Evolutionary conservation across 2,329 filamentous ascomycete species (phyloP), one percentile per base, ranked within the genome.

Genomic region (Aspergillus ibericus): DNA sequence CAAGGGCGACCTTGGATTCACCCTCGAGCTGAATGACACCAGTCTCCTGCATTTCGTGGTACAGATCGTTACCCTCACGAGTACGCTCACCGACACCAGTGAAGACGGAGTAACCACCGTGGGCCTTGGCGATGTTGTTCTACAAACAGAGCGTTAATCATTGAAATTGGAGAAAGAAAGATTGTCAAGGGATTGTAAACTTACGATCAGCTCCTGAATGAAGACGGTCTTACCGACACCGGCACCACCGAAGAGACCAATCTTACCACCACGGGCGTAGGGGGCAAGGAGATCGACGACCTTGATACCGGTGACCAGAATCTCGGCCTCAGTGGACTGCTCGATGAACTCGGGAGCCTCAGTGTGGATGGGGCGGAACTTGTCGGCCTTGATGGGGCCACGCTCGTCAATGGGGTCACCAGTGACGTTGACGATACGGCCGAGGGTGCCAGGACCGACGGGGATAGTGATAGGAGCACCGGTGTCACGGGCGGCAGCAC

Each of bases 51-150:
- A 99, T 99, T 88, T 99, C 95, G 85, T 99, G 93, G 90, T 99
- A 99, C 86, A 99, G 82, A 89, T 99, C 95, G 88, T 99, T 99
- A 88, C 95, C 95, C 89, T 99, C 95, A 92, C 95, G 95, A 79
- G 95, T 99, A 86, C 95, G 93, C 90, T 99, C 95, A 81, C 95
- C 95, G 83, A 99, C 95, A 93, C 95, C 95, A 78, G 92, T 96
- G 90, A 99, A 99, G 80, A 99, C 95, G 70, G 95, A 99, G 91
- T 96, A 99, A 96, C 95, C 95, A 96, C 95, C 95, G 86, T 99
- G 95, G 73, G 95, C 95, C 88, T 98, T 98, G 83, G 95, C 95
- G 78, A 99, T 98, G 90, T 99, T 99, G 92, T 99, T 99, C 86
- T 88, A 69, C 3, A 32, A 3, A 9, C 8, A 38, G 12, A 35